Evolutionary conservation across 1,284 basidiomycete species (phyloP), one percentile per base, ranked within the genome.

Genomic region (Waitea zeae): DNA sequence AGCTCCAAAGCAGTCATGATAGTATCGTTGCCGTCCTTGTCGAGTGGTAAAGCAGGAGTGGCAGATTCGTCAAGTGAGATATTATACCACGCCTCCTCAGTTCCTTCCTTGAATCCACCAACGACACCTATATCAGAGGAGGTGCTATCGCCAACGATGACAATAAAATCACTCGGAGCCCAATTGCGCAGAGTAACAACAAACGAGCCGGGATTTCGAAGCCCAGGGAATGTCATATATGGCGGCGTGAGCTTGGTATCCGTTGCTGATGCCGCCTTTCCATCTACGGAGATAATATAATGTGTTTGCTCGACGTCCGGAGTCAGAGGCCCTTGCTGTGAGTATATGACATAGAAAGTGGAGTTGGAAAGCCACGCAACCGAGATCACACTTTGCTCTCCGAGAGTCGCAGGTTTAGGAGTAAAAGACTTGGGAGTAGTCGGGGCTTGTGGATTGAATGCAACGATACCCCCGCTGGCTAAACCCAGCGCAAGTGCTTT

Each of bases 401-500:
- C 51, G 5, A 67, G 49, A 1, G 55, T 61, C 0, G 71, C 62
- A 12, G 82, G 76, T 17, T 46, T 53, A 2, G 64, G 58, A 29
- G 83, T 61, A 38, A 70, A 64, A 34, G 64, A 70, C 46, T 81
- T 74, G 6, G 61, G 57, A 4, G 60, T 49, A 2, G 60, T 53
- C 11, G 66, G 66, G 38, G 73, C 70, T 4, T 62, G 60, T 13
- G 77, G 66, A 26, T 65, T 64, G 48, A 73, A 81, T 2, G 82
- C 75, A 28, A 78, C 49, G 20, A 89, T 71, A 38, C 79, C 71
- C 3, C 86, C 84, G 13, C 61, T 64, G 38, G 65, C 64, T 12
- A 84, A 54, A 19, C 80, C 86, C 28, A 87, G 64, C 0, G 80
- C 83, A 20, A 89, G 54, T 42, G 87, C 83, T 49, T 87, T 89